Evolutionary conservation across 148 eudicot species (phyloP).

Genomic region (Rhododendron simsii): DNA sequence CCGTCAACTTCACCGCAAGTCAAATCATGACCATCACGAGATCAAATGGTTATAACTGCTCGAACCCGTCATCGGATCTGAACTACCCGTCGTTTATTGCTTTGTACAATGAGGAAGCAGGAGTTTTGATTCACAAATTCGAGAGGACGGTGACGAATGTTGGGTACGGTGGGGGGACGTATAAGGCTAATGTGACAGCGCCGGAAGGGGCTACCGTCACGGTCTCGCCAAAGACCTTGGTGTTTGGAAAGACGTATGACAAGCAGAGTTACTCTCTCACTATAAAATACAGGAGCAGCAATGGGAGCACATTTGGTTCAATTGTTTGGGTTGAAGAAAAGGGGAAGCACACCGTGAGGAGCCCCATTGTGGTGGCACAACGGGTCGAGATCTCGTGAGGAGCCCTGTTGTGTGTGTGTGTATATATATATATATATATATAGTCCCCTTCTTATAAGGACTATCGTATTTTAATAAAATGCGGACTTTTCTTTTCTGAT

Average conservation of each 20-base stretch:
- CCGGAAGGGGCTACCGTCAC: conserved; percentile 14
- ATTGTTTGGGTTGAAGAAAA: conserved; percentile 21
- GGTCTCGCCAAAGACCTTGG: conserved; percentile 15
- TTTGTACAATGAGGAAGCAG: background rate
- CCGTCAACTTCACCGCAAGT: conserved; percentile 16
- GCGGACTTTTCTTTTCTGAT: too few species aligned
- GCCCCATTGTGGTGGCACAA: conserved; percentile 18
- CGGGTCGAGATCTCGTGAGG: background rate
- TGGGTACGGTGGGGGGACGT: conserved; percentile 17
- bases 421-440: too few species aligned
- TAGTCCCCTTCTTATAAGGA: too few species aligned
- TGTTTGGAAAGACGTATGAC: conserved; percentile 12
- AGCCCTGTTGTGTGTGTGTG: too few species aligned
- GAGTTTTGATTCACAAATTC: background rate
- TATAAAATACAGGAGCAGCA: background rate
- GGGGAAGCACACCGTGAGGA: conserved; percentile 19
- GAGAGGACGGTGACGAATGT: conserved; percentile 33
- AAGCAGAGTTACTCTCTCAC: conserved; percentile 14
- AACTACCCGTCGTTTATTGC: conserved; percentile 39
- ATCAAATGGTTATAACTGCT: conserved; percentile 24
- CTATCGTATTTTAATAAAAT: too few species aligned
- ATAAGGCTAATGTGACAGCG: conserved; percentile 13
- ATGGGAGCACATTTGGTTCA: conserved; percentile 10
- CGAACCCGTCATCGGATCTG: conserved; percentile 16
- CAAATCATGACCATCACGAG: conserved; percentile 28